These are phyloP conservation scores for Coriaria nepalensis DNA, from an alignment of 306 rosid species.

Conservation along the genomic window DNA sequence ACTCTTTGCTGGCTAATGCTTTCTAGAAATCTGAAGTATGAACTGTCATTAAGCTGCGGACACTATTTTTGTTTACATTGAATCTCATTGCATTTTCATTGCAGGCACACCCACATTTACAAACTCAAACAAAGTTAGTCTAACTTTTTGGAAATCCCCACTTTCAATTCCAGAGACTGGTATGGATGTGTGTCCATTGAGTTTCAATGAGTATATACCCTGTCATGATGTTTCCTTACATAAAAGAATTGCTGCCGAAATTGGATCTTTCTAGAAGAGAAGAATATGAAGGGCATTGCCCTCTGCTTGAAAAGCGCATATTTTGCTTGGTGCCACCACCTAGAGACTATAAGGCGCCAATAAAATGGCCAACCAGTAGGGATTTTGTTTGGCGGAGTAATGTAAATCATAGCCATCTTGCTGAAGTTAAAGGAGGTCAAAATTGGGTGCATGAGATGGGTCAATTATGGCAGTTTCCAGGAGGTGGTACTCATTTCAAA, in stretches of 20 bases:
- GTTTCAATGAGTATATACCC: slow-evolving; percentile 66
- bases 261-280: slow-evolving; percentile 63
- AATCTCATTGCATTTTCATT: slow-evolving; percentile 7
- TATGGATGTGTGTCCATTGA: slow-evolving; percentile 71
- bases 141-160: slow-evolving; percentile 43
- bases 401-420: slow-evolving; percentile 81
- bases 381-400: slow-evolving; percentile 94
- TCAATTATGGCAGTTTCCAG: slow-evolving; percentile 93
- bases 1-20: too few relatives aligned
- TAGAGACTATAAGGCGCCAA: slow-evolving; percentile 65
- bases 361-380: slow-evolving; percentile 81
- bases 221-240: slow-evolving; percentile 65
- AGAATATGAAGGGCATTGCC: slow-evolving; percentile 90
- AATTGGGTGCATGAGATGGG: slow-evolving; percentile 89
- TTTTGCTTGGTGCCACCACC: slow-evolving; percentile 92
- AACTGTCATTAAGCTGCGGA: slow-evolving; percentile 3
- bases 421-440: slow-evolving; percentile 94
- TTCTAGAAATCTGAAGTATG: not conserved
- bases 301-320: slow-evolving; percentile 55
- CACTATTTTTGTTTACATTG: not conserved
- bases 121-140: slow-evolving; percentile 47
- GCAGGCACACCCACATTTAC: slow-evolving; percentile 42
- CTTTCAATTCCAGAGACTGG: slow-evolving; percentile 52
- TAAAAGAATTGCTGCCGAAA: slow-evolving; percentile 31
- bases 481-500: slow-evolving; percentile 98